Evolutionary conservation across 495 filamentous ascomycete genomes (phyloP), one percentile per base, ranked within the genome.

Genomic region (Jackrogersella multiformis): DNA sequence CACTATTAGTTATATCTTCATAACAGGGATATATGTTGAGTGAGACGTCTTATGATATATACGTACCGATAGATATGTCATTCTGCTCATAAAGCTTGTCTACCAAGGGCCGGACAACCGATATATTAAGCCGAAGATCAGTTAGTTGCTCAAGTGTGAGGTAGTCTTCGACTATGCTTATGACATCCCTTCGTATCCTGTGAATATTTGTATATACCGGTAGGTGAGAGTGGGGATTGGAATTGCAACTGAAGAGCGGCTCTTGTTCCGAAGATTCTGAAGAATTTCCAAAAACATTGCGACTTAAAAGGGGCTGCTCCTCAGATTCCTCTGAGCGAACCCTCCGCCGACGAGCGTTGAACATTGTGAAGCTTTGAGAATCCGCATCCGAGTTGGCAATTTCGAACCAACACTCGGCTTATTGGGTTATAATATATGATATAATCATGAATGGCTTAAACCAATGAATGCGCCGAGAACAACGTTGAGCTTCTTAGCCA

Each of bases 71-170:
- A 1, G 89, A 91, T 35, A 90, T 85, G 73, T 92, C 89, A 48
- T 89, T 79, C 45, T 82, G 79, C 61, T 88, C 86, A 70, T 90
- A 91, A 2, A 91, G 78, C 62, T 86, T 88, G 70, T 91, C 87
- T 16, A 92, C 87, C 15, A 91, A 74, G 5, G 89, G 89, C 51
- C 89, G 82, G 4, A 91, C 85, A 26, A 91, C 84, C 3, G 85
- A 80, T n/a, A 88, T 79, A 69, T 90, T 91, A 76, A 92, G 89
- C 55, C 89, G 81, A 35, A 89, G 84, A 68, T 88, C 87, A 59
- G 84, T 81, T 9, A 92, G 75, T 72, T 92, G 89, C 42, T 92
- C 88, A 18, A 88, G 75, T 34, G 82, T 88, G 32, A 84, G 75
- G 66, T 80, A 82, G 63, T 84, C 81, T 67, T 84, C 81, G 21